Percentiles rank a stretch among this genome's conserved stretches.
These are phyloP conservation scores for Theobroma cacao DNA, from an alignment of 345 rosid species.

Conservation along the genomic window DNA sequence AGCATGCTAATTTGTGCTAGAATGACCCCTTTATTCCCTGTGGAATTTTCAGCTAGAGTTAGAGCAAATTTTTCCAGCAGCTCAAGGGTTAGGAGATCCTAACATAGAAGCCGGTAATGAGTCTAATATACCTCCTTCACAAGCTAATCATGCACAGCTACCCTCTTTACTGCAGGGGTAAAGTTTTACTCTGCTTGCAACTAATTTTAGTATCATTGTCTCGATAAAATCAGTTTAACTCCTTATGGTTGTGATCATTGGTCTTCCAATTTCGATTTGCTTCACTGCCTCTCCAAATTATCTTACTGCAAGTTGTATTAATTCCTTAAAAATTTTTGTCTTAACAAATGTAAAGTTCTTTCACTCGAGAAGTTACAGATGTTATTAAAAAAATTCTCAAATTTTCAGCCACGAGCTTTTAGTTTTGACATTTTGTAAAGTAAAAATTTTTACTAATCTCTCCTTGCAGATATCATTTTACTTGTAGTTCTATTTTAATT, in stretches of 20 bases:
- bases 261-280: not conserved
- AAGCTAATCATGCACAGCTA: not conserved
- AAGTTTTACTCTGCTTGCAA: not conserved
- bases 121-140: not conserved
- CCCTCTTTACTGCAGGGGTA: constrained; percentile 17
- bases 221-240: not conserved
- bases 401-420: too few relatives aligned
- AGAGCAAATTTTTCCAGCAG: not conserved
- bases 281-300: not conserved
- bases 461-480: too few relatives aligned
- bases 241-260: not conserved
- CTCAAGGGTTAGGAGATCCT: constrained; percentile 15
- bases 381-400: too few relatives aligned
- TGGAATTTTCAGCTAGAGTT: constrained; percentile 24
- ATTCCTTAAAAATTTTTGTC: too few relatives aligned
- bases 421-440: too few relatives aligned
- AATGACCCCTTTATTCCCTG: not conserved
- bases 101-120: not conserved
- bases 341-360: too few relatives aligned
- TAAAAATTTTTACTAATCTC: too few relatives aligned
- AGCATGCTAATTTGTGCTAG: not conserved
- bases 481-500: too few relatives aligned
- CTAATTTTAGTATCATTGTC: not conserved
- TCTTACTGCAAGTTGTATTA: not conserved
- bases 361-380: too few relatives aligned